Base-by-base conservation (phyloP, 2,329 filamentous ascomycete genomes). In the Ophiostoma australiae region DNA sequence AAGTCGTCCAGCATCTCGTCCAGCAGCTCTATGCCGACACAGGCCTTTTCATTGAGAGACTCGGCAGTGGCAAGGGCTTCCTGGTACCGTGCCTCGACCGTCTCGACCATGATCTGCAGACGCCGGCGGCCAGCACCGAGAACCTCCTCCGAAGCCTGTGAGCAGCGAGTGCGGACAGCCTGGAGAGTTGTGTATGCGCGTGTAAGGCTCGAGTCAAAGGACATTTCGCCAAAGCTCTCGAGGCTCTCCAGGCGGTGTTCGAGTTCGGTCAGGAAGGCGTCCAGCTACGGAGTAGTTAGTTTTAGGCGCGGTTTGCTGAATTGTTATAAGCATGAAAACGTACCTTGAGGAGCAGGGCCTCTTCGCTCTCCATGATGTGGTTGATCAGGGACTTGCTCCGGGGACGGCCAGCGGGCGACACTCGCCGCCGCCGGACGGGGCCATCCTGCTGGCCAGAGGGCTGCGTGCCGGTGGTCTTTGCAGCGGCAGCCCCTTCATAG, bases 71-170 rank as follows among this genome's bases (percentile, higher is more conserved):
- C 90, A 74, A 99, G 81, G 0, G 91, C 93, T 76, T 95, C 92
- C 73, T 96, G 90, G 80, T 97, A 99, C 74, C 92, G 87, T 37
- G 86, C 86, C 79, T 99, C 95, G 17, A 99, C 83, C 0, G 93
- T 97, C 76, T 98, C 94, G 44, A 99, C 93, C 82, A 98, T 90
- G 72, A 98, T 88, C 74, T 92, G 91, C 72, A 96, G 89, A 73
- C 93, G 87, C 74, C 92, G 88, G 69, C 92, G 90, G 31, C 95
- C 94, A 52, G 91, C 92, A 71, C 93, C 95, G 75, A 98, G 88
- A 67, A 97, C 87, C 77, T 95, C 94, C 73, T 93, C 94, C 0
- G 94, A 96, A 27, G 94, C 93, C 74, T 94, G 89, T 55, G 92
- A 93, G 80, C 95, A 99, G 76, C 93, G 89, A 75, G 93, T 90